Evolutionary conservation across 208 protist species (phyloP).

Genomic region (Trypanosoma avium): DNA sequence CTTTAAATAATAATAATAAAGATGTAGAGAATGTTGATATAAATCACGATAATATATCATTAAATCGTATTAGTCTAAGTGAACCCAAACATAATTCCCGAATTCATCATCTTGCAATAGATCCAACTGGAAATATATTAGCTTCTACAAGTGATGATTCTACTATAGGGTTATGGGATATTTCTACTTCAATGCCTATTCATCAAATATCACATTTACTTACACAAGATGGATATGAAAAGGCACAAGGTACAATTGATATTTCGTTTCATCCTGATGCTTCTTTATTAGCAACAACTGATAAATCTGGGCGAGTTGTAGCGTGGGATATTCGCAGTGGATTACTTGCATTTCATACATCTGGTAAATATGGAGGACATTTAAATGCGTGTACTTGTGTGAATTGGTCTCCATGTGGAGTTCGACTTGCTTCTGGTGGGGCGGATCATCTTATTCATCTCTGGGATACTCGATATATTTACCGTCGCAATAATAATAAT

Average conservation of each 20-base stretch:
- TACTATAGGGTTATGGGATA: constrained; percentile 49
- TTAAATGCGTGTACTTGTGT: constrained; percentile 57
- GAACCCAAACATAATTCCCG: constrained; percentile 14
- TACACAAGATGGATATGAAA: constrained; percentile 72
- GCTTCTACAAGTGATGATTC: constrained; percentile 60
- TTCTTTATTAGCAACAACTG: constrained; percentile 61
- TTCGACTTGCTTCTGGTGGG: constrained; percentile 72
- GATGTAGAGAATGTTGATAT: neutral
- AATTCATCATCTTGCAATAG: constrained; percentile 55
- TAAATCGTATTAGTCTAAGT: constrained; percentile 11
- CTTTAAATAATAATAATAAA: constrained; percentile 9
- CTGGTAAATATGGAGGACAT: constrained; percentile 55
- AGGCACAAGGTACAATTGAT: constrained; percentile 35
- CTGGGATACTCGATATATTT: constrained; percentile 74
- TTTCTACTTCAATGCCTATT: constrained; percentile 3
- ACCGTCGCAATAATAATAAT: constrained; percentile 3
- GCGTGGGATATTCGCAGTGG: constrained; percentile 78
- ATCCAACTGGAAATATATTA: constrained; percentile 63
- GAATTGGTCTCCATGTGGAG: constrained; percentile 78
- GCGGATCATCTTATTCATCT: constrained; percentile 70
- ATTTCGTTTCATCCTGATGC: constrained; percentile 81
- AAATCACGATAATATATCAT: neutral
- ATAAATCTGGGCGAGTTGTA: constrained; percentile 67
- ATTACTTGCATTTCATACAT: constrained; percentile 50
- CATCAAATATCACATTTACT: constrained; percentile 26